phyloP scores from a whole-genome alignment of 805 yeast genomes.

The Maudiozyma barnettii region DNA sequence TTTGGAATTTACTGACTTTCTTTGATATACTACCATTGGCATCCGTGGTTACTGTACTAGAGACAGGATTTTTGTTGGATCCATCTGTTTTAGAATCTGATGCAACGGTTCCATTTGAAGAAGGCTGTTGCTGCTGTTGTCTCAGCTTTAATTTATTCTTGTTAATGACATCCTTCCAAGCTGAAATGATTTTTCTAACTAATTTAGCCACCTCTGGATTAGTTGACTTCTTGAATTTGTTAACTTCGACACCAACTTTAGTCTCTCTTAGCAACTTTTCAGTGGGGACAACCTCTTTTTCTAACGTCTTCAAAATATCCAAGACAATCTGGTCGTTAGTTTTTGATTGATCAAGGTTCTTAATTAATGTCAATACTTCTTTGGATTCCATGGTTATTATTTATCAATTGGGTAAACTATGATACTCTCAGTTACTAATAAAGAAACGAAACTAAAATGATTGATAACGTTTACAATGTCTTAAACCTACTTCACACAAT shows the following conservation, averaged over 20 bases:
- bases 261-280: slow-evolving; percentile 82
- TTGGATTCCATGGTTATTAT: slow-evolving; percentile 48
- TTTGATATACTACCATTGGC: slow-evolving; percentile 7
- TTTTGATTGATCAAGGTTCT: slow-evolving; percentile 63
- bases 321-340: slow-evolving; percentile 50
- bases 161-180: slow-evolving; percentile 86
- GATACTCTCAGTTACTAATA: no score
- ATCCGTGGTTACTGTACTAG: background rate
- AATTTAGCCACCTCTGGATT: slow-evolving; percentile 58
- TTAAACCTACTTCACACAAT: no score
- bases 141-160: slow-evolving; percentile 38
- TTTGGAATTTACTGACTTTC: slow-evolving; percentile 34
- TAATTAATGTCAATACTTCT: slow-evolving; percentile 61
- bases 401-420: background rate
- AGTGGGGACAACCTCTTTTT: slow-evolving; percentile 67
- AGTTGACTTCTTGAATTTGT: slow-evolving; percentile 63
- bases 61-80: background rate
- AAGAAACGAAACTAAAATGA: no score
- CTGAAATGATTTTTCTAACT: slow-evolving; percentile 73
- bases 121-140: slow-evolving; percentile 8
- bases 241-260: slow-evolving; percentile 94
- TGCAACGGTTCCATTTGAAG: background rate
- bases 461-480: background rate
- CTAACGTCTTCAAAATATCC: slow-evolving; percentile 55
- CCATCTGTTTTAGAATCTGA: background rate